phyloP scores from a whole-genome alignment of 176 grass and related monocot genomes.

The Lolium perenne region DNA sequence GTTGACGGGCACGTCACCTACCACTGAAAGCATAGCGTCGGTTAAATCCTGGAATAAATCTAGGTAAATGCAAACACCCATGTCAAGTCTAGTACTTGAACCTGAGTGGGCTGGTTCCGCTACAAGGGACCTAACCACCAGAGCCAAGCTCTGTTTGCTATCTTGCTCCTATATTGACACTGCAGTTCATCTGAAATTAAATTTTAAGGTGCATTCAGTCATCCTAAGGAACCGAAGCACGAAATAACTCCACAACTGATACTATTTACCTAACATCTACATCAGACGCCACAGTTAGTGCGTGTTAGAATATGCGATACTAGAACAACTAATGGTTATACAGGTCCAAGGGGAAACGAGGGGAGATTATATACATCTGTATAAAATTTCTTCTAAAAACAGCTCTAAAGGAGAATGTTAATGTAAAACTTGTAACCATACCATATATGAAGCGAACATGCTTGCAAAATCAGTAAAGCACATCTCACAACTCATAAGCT shows the following conservation, averaged over 20 bases:
- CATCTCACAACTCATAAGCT: neutral
- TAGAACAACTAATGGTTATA: neutral
- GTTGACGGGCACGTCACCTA: no score
- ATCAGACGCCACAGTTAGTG: neutral
- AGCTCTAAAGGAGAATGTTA: neutral
- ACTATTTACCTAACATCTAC: neutral
- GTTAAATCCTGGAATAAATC: no score
- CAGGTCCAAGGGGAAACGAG: neutral
- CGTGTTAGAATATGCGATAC: neutral
- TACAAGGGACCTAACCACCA: no score
- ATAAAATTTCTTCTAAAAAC: neutral
- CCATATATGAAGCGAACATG: slow-evolving; percentile 7
- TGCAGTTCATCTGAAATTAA: neutral
- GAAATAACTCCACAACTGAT: neutral
- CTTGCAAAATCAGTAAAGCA: slow-evolving; percentile 19
- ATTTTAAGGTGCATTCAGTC: neutral
- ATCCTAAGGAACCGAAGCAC: neutral
- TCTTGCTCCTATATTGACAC: neutral
- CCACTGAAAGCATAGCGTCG: no score
- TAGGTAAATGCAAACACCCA: no score
- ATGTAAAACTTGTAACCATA: neutral
- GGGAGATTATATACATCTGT: neutral
- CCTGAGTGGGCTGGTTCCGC: no score
- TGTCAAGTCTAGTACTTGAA: no score
- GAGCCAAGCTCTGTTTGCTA: no score